phyloP scores from a whole-genome alignment of 139 green algal species.

The Nannochloris sp. region DNA sequence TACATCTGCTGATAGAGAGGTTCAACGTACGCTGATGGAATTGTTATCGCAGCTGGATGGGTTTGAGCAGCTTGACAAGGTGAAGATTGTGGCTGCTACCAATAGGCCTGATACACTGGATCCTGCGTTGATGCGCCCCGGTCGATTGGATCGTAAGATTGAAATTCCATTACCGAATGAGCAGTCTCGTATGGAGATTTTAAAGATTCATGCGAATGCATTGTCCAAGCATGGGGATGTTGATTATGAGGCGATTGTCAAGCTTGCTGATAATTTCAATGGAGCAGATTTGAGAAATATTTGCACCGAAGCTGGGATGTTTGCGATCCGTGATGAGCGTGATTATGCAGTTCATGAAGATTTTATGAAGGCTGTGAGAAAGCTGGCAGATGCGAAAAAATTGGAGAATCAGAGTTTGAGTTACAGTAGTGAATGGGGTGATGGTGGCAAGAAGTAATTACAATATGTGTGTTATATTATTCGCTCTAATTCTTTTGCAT shows the following conservation, averaged over 20 bases:
- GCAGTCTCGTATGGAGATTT: constrained; percentile 88
- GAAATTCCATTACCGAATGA: constrained; percentile 99
- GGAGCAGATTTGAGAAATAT: constrained; percentile 97
- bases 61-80: constrained; percentile 94
- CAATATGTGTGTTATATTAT: constrained; percentile 63
- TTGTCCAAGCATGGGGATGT: constrained; percentile 98
- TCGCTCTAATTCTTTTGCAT: constrained; percentile 89
- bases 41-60: constrained; percentile 97
- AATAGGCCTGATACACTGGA: constrained; percentile 96
- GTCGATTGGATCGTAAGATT: constrained; percentile 94
- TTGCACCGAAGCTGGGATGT: constrained; percentile 97
- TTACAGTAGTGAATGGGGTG: constrained; percentile 72
- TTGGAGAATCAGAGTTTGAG: constrained; percentile 72
- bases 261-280: constrained; percentile 96
- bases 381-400: constrained; percentile 98
- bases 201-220: constrained; percentile 94
- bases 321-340: constrained; percentile 89
- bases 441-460: constrained; percentile 24
- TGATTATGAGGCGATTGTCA: constrained; percentile 96
- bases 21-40: constrained; percentile 99
- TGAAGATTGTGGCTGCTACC: constrained; percentile 95
- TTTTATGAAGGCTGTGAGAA: constrained; percentile 99
- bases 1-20: constrained; percentile 94
- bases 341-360: constrained; percentile 93
- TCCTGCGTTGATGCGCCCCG: constrained; percentile 90